phyloP scores from a whole-genome alignment of 129 eudicot genomes.

The Helianthus tuberosus region DNA sequence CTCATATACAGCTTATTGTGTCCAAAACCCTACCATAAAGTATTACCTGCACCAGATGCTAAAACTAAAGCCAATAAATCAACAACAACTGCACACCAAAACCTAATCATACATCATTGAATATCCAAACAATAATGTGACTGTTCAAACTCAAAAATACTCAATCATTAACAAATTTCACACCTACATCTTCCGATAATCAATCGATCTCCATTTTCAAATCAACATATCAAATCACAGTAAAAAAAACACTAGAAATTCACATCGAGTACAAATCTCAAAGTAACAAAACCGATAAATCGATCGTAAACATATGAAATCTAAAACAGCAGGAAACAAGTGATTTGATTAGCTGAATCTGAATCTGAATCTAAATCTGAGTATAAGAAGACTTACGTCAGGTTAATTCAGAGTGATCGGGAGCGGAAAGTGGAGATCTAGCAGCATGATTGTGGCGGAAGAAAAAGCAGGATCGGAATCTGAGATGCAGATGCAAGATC shows the following conservation, averaged over 20 bases:
- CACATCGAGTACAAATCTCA: neutral
- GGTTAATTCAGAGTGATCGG: conserved; percentile 16
- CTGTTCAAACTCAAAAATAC: neutral
- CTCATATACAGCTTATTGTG: neutral
- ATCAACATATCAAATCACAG: neutral
- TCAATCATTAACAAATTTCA: neutral
- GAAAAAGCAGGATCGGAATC: conserved; percentile 35
- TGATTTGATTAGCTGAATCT: neutral
- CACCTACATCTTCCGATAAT: conserved; percentile 15
- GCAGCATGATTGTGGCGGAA: conserved; percentile 17
- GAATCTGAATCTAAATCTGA: neutral
- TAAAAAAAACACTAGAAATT: neutral
- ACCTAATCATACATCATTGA: neutral
- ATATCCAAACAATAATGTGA: neutral
- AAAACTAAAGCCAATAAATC: neutral
- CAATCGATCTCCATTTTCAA: conserved; percentile 6
- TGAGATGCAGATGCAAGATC: conserved; percentile 33
- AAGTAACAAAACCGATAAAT: conserved; percentile 2
- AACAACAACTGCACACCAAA: neutral
- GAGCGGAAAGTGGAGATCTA: conserved; percentile 23
- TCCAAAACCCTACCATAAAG: neutral
- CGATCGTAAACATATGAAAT: neutral
- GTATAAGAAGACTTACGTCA: conserved; percentile 5
- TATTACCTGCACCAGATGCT: neutral
- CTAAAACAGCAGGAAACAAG: neutral